Evolutionary conservation across 768 basidiomycete species (phyloP).

Genomic region (Cyclocybe cylindracea): DNA sequence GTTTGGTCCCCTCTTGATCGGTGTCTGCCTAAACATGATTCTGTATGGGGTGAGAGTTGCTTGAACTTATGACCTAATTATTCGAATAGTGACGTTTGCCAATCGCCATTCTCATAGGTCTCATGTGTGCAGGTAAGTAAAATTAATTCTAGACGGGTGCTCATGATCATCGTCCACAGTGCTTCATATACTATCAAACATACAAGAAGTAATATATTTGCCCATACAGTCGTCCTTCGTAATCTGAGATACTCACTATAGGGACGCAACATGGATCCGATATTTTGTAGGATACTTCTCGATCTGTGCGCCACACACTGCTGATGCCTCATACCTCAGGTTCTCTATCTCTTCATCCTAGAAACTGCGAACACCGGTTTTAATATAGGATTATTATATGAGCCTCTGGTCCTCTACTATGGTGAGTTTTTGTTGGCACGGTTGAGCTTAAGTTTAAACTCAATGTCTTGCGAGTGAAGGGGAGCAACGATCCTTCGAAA

Average conservation of each 20-base stretch:
- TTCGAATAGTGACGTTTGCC: too few relatives aligned
- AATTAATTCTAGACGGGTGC: too few relatives aligned
- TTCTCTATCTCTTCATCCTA: slow-evolving; percentile 32
- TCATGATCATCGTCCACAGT: slow-evolving; percentile 13
- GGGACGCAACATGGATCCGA: slow-evolving; percentile 34
- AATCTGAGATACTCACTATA: slow-evolving; percentile 3
- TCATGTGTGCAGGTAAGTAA: too few relatives aligned
- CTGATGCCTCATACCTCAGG: slow-evolving; percentile 13
- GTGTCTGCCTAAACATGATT: slow-evolving; percentile 32
- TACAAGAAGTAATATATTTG: slow-evolving; percentile 27
- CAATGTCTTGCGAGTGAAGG: slow-evolving; percentile 4
- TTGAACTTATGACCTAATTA: too few relatives aligned
- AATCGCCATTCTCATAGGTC: too few relatives aligned
- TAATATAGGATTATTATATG: slow-evolving; percentile 37
- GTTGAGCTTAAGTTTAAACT: not conserved
- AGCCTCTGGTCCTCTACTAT: slow-evolving; percentile 38
- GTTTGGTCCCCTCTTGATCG: slow-evolving; percentile 14
- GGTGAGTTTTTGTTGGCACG: slow-evolving; percentile 21
- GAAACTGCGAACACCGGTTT: slow-evolving; percentile 37
- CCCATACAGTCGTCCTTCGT: too few relatives aligned
- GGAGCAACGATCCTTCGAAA: slow-evolving; percentile 18
- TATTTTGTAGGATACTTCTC: slow-evolving; percentile 26
- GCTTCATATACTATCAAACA: slow-evolving; percentile 34
- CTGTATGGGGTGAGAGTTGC: slow-evolving; percentile 30
- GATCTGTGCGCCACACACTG: not conserved